Conservation (phyloP, 1,139 yeast species). For the Hansenula lynferdii region DNA sequence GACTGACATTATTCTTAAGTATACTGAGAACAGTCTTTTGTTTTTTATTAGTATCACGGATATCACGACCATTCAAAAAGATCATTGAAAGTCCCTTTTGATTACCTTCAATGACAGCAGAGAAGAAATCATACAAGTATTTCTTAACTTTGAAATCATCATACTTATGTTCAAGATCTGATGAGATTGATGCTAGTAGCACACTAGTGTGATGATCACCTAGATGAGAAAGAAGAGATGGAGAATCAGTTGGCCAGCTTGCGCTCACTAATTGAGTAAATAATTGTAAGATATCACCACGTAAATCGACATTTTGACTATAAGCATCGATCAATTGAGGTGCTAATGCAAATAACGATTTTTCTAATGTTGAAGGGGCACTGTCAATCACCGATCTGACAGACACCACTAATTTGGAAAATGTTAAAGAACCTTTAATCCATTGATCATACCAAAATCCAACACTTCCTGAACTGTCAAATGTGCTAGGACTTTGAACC, state of each 20-base stretch:
- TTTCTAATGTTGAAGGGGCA: constrained; percentile 63
- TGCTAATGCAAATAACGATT: constrained; percentile 47
- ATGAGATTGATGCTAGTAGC: constrained; percentile 51
- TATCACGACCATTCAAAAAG: constrained; percentile 68
- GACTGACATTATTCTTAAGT: constrained; percentile 53
- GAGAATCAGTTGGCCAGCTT: constrained; percentile 55
- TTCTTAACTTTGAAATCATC: constrained; percentile 54
- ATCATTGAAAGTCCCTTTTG: constrained; percentile 86
- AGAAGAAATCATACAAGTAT: constrained; percentile 62
- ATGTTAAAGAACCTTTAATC: constrained; percentile 31
- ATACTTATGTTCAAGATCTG: constrained; percentile 56
- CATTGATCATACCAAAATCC: constrained; percentile 25
- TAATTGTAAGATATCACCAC: constrained; percentile 50
- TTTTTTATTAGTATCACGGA: constrained; percentile 26
- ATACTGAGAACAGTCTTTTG: constrained; percentile 44
- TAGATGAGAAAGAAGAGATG: constrained; percentile 77
- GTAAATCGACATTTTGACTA: constrained; percentile 41
- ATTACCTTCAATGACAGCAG: constrained; percentile 70
- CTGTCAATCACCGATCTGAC: constrained; percentile 48
- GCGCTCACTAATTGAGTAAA: constrained; percentile 61
- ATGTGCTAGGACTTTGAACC: constrained; percentile 32
- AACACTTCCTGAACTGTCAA: constrained; percentile 36
- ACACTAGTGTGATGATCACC: constrained; percentile 60
- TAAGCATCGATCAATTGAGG: constrained; percentile 60
- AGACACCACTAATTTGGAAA: constrained; percentile 42